A percentile compares a stretch with the other conserved stretches of the same genome.
Evolutionary conservation across 192 early-diverging fungal genomes (phyloP).

Genomic region (Rhizoclosmatium globosum): DNA sequence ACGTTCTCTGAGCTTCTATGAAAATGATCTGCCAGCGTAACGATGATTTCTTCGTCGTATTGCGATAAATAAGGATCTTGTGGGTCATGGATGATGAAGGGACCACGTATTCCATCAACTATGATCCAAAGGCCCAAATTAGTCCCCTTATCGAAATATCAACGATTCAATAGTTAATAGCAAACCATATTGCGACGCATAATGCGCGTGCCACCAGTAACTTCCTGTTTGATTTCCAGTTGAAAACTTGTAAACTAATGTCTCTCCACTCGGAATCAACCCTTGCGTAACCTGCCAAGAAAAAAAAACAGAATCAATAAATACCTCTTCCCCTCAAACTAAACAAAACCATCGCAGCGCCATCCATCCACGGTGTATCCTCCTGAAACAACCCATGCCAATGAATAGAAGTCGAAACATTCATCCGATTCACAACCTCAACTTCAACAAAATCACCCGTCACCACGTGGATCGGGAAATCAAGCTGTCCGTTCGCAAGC

Average conservation of each 20-base stretch:
- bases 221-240: conserved; percentile 74
- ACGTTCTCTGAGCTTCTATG: conserved; percentile 50
- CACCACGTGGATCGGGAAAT: conserved; percentile 15
- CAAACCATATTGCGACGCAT: conserved; percentile 10
- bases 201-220: conserved; percentile 70
- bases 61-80: conserved; percentile 61
- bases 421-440: conserved; percentile 35
- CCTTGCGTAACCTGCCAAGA: neutral
- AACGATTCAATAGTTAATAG: too few species aligned
- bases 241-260: conserved; percentile 71
- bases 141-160: neutral
- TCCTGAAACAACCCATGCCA: conserved; percentile 81
- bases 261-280: neutral
- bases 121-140: neutral
- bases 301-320: neutral
- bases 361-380: conserved; percentile 75
- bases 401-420: conserved; percentile 46
- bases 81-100: conserved; percentile 74
- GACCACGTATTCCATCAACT: conserved; percentile 75
- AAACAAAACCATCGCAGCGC: conserved; percentile 48
- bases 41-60: conserved; percentile 60
- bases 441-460: conserved; percentile 26
- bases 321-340: neutral
- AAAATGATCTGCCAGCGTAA: conserved; percentile 66
- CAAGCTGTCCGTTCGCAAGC: conserved; percentile 19